Base-by-base conservation (phyloP, 2,329 filamentous ascomycete genomes). In the Leptoxyphium fumago region DNA sequence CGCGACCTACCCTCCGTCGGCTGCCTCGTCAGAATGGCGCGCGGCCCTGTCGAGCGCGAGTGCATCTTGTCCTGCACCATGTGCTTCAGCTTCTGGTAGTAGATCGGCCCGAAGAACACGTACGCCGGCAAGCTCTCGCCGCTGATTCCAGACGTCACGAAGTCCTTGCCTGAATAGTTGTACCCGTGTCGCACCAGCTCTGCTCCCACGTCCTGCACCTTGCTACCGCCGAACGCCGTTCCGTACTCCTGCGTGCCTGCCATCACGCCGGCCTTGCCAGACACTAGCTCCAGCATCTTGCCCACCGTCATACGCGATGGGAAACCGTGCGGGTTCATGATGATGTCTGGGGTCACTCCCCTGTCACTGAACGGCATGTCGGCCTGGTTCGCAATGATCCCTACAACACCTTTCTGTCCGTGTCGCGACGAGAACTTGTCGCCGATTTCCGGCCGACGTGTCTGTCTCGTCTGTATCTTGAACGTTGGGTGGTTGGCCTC, bases 1-100 rank as follows among this genome's bases (percentile, higher is more conserved):
- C 89, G 73, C 8, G 88, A 94, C 55, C 91, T 79, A 71, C 91
- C 91, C 68, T 98, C 91, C 0, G 89, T 98, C 0, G 91, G 91
- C 62, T 98, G 91, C 9, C 91, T 80, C 1, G 91, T 98, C 21
- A 98, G 73, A 51, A 94, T 91, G 21, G 89, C 89, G 10, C 84
- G 76, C 0, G 91, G 93, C 0, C 93, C 93, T 11, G 86, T 81
- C 2, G 89, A 80, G 48, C 91, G 85, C 29, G 85, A 89, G 67
- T 98, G 91, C 91, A 98, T 96, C 69, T 98, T 98, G 63, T 98
- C 91, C 64, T 96, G 88, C 3, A 98, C 91, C 91, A 98, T 98
- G 73, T 98, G 91, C 75, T 98, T 98, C 52, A 98, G 77, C 53
- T 94, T 94, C 70, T 98, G 91, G 70, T 98, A 98, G 71, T 94